Percentiles rank a stretch among this genome's conserved stretches.
Conservation (phyloP, 345 rosid species). For the Moricandia moricandioides region DNA sequence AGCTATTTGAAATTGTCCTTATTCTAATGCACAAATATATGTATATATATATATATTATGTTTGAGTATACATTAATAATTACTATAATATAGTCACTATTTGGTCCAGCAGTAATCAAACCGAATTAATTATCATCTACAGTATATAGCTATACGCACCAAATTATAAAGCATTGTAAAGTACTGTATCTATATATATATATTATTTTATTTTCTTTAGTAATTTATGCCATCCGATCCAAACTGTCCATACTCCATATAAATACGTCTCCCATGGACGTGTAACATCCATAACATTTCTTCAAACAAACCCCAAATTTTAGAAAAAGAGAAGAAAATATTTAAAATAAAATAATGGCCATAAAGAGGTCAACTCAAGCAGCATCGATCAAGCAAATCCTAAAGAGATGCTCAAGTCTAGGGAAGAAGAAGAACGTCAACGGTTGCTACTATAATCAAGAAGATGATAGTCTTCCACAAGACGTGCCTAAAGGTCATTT, state of each 20-base stretch:
- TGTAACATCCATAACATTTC: conserved; percentile 27
- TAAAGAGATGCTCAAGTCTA: conserved; percentile 60
- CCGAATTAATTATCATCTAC: not conserved
- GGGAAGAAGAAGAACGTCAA: conserved; percentile 44
- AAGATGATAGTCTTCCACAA: conserved; percentile 45
- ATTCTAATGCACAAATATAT: no score
- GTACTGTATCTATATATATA: not conserved
- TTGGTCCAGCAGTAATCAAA: not conserved
- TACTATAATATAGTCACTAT: no score
- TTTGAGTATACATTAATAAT: no score
- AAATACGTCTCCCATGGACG: conserved; percentile 25
- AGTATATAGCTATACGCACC: not conserved
- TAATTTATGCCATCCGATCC: conserved; percentile 10
- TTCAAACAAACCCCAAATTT: conserved; percentile 7
- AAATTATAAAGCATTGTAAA: not conserved
- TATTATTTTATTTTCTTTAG: not conserved
- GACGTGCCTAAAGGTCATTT: conserved; percentile 96
- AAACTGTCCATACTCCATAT: conserved; percentile 24
- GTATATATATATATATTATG: no score
- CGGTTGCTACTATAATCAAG: conserved; percentile 35
- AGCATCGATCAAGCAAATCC: conserved; percentile 45
- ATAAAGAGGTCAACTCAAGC: conserved; percentile 41
- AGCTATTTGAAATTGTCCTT: no score
- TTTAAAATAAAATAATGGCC: conserved; percentile 4
- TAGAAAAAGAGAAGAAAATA: not conserved